Evolutionary conservation across 2,329 filamentous ascomycete species (phyloP), one percentile per base, ranked within the genome.

Genomic region (Rugonectria rugulosa): DNA sequence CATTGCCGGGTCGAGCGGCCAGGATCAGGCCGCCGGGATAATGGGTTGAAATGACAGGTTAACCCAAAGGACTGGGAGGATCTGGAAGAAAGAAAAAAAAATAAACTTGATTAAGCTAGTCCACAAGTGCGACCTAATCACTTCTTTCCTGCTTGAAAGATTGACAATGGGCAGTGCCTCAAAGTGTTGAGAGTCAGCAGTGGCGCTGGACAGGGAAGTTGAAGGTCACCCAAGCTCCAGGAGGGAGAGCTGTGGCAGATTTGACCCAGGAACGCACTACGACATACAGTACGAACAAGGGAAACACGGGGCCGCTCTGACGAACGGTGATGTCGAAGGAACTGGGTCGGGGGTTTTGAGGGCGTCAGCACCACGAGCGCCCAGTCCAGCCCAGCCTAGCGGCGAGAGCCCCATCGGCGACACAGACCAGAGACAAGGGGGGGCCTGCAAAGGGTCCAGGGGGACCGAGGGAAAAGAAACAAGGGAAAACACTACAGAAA

Each of bases 121-220:
- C 63, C 61, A 32, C 43, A 62, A 55, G 44, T 38, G 19, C 26
- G 26, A 15, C 45, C 17, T 26, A 32, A 26, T 23, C 20, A 29
- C 40, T 31, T 36, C 21, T 43, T 40, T 14, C 5, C 11, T 53
- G 20, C 9, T 26, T 21, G 29, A 42, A 36, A 43, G 20, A 46
- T 32, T 40, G 26, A 12, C 52, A 50, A 34, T 32, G 37, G 11
- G 23, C 15, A 54, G 37, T 43, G 27, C 44, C 29, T 44, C 29
- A 40, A 41, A 47, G 37, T 42, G 37, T 60, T 64, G 53, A 62
- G 62, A 15, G 56, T 56, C 53, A 65, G 64, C 56, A 59, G 59
- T 43, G 43, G 51, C 61, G 53, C 48, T 48, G 55, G 44, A 57
- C 61, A n/a, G n/a, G 53, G 57, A 52, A 65, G 50, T 56, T 19